Conservation (phyloP, 139 green algal genomes). For the Coelastrella sp. region DNA sequence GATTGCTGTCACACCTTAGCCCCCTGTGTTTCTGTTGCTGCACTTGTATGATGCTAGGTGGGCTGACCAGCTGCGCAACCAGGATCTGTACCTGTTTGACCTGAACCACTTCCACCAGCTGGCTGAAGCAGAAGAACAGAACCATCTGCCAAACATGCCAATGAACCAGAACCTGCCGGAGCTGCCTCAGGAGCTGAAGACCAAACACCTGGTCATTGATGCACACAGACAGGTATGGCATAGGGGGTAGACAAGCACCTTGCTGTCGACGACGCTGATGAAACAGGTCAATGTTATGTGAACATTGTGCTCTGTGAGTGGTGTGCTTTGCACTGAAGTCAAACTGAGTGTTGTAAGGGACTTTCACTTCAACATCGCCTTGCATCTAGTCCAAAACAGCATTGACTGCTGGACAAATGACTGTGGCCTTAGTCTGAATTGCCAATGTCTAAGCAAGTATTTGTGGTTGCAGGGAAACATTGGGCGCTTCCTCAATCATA, state of each 20-base stretch:
- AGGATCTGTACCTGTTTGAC: constrained; percentile 65
- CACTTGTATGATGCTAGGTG: constrained; percentile 1
- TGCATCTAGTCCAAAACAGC: too few species aligned
- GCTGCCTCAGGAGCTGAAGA: background rate
- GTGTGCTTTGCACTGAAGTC: too few species aligned
- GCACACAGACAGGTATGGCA: constrained; percentile 43
- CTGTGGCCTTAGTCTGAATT: background rate
- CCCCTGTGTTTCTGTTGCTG: background rate
- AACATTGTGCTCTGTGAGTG: too few species aligned
- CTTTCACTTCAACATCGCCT: too few species aligned
- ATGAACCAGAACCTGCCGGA: constrained; percentile 21
- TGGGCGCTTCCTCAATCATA: constrained; percentile 94
- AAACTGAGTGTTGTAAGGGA: too few species aligned
- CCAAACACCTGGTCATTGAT: constrained; percentile 45
- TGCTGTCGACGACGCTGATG: too few species aligned
- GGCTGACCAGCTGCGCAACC: constrained; percentile 46
- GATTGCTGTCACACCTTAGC: too few species aligned
- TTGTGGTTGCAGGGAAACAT: constrained; percentile 68
- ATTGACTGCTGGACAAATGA: too few species aligned
- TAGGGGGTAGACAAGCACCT: background rate
- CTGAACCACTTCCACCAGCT: constrained; percentile 63
- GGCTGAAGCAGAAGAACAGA: background rate
- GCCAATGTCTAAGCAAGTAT: too few species aligned
- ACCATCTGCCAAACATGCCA: background rate
- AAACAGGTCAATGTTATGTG: too few species aligned